Conservation (phyloP, 176 grass and related monocot species). For the Pontederia paniculata region DNA sequence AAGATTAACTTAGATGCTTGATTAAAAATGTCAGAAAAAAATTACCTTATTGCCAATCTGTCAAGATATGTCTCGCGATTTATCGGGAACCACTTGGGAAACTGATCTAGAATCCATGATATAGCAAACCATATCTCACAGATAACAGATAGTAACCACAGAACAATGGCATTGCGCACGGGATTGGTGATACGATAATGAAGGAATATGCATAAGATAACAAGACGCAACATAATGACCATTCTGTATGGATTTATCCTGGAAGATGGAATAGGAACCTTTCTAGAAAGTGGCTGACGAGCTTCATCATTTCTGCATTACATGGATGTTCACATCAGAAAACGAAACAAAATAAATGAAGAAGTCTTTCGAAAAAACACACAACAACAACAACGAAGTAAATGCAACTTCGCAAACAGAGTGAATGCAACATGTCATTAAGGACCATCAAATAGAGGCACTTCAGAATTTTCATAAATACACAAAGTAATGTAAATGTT, state of each 20-base stretch:
- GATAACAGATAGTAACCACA: conserved; percentile 92
- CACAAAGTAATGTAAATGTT: too few relatives aligned
- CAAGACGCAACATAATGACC: conserved; percentile 83
- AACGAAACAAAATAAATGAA: conserved; percentile 1
- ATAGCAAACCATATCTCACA: conserved; percentile 99
- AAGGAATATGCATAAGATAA: conserved; percentile 84
- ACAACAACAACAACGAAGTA: neutral
- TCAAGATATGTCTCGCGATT: conserved; percentile 98
- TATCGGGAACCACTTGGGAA: conserved; percentile 94
- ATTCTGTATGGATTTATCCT: conserved; percentile 98
- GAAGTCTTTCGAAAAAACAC: neutral
- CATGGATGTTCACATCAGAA: conserved; percentile 7
- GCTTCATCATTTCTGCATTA: conserved; percentile 93
- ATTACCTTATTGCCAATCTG: conserved; percentile 84
- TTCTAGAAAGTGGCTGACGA: conserved; percentile 88
- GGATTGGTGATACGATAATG: conserved; percentile 98
- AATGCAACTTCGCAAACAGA: too few relatives aligned
- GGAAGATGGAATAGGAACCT: conserved; percentile 85
- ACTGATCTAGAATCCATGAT: conserved; percentile 99
- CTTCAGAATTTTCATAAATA: too few relatives aligned
- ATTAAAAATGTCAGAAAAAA: conserved; percentile 22
- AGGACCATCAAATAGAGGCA: too few relatives aligned
- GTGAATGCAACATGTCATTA: too few relatives aligned
- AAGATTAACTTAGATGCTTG: conserved; percentile 7
- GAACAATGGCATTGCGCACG: conserved; percentile 58